Conservation (phyloP, 2,329 filamentous ascomycete genomes). For the Gnomoniopsis smithogilvyi region DNA sequence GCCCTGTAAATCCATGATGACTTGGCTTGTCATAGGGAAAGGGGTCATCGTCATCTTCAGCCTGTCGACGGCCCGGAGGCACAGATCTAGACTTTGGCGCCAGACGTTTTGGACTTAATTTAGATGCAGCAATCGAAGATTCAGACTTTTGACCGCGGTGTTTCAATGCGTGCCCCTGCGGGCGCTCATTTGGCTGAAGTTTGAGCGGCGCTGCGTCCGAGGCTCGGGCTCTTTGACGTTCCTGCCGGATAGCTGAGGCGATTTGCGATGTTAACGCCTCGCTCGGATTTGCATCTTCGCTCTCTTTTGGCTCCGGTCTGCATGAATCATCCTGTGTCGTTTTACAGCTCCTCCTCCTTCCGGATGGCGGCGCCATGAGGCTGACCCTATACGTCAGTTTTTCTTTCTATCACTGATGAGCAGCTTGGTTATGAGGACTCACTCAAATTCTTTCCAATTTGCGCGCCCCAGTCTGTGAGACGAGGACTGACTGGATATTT, state of each 20-base stretch:
- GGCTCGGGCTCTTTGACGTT: slow-evolving; percentile 4
- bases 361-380: slow-evolving; percentile 16
- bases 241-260: slow-evolving; percentile 9
- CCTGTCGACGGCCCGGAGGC: not conserved
- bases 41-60: slow-evolving; percentile 10
- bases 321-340: slow-evolving; percentile 3
- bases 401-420: not conserved
- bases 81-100: not conserved
- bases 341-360: slow-evolving; percentile 10
- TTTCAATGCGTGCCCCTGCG: slow-evolving; percentile 4
- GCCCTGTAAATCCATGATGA: not conserved
- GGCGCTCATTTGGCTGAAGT: slow-evolving; percentile 1
- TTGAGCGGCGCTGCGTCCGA: not conserved
- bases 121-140: not conserved
- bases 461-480: not conserved
- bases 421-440: not conserved
- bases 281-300: slow-evolving; percentile 14
- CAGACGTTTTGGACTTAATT: not conserved
- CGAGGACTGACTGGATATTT: not conserved
- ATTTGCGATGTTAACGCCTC: slow-evolving; percentile 14
- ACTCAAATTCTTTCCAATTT: slow-evolving; percentile 2
- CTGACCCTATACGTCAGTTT: slow-evolving; percentile 6
- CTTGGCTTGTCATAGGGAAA: slow-evolving; percentile 12
- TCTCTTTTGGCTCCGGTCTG: not conserved
- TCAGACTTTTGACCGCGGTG: not conserved